Conservation (phyloP, 2,329 filamentous ascomycete genomes). For the Beauveria scarabaeidicola region DNA sequence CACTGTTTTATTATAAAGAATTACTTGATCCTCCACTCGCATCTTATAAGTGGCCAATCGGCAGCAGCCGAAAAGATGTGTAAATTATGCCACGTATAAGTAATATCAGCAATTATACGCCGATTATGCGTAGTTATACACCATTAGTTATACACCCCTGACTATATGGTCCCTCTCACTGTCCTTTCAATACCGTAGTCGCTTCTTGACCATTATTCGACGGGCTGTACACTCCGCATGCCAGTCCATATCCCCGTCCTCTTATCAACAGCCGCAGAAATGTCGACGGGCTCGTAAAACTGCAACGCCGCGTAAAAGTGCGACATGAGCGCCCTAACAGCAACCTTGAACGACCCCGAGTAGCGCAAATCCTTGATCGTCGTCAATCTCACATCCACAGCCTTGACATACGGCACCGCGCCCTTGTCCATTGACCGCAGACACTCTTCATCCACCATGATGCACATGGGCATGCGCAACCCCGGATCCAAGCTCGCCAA, state of each 20-base stretch:
- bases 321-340: not conserved
- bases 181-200: not conserved
- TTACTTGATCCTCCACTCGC: too few species aligned
- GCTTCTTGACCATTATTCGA: not conserved
- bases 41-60: too few species aligned
- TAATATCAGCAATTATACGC: too few species aligned
- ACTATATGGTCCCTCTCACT: too few species aligned
- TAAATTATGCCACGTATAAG: too few species aligned
- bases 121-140: too few species aligned
- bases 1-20: too few species aligned
- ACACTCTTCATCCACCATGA: constrained; percentile 4
- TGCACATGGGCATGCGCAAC: constrained; percentile 2
- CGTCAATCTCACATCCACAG: not conserved
- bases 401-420: constrained; percentile 1
- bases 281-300: not conserved
- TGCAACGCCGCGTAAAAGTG: constrained; percentile 1
- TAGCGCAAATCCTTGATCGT: not conserved
- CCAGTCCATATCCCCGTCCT: not conserved
- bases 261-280: not conserved
- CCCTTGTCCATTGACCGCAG: not conserved
- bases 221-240: not conserved
- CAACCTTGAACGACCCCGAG: not conserved
- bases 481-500: constrained; percentile 1
- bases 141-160: too few species aligned
- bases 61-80: too few species aligned